Percentiles rank a stretch among this genome's conserved stretches.
These are phyloP conservation scores for Quillaja saponaria DNA, from an alignment of 306 rosid species.

Conservation along the genomic window DNA sequence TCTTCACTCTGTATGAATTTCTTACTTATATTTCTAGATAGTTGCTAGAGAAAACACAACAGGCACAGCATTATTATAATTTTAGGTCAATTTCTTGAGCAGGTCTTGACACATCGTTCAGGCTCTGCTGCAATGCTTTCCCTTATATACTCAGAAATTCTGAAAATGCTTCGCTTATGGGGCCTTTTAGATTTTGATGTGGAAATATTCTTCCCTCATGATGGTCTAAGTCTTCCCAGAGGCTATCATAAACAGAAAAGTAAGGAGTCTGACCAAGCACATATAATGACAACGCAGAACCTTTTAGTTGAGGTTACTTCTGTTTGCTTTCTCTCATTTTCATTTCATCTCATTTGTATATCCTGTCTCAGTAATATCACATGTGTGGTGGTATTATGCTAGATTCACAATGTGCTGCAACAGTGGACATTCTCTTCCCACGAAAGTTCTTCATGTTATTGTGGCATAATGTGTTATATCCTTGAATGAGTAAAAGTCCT, in stretches of 20 bases:
- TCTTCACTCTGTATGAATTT: constrained; percentile 71
- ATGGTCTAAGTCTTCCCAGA: constrained; percentile 63
- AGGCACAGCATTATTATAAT: constrained; percentile 20
- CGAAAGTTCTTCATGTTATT: too few species aligned
- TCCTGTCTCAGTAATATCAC: too few species aligned
- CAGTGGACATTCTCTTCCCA: too few species aligned
- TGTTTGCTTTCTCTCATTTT: constrained; percentile 8
- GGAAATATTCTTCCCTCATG: constrained; percentile 82
- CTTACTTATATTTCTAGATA: constrained; percentile 18
- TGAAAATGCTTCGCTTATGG: constrained; percentile 94
- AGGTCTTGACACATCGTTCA: constrained; percentile 93
- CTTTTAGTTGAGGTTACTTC: constrained; percentile 69
- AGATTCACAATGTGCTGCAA: too few species aligned
- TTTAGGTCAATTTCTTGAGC: constrained; percentile 34
- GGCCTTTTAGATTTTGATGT: constrained; percentile 90
- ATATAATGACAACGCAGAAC: constrained; percentile 76
- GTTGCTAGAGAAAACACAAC: constrained; percentile 24
- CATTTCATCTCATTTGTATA: too few species aligned
- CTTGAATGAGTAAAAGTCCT: too few species aligned
- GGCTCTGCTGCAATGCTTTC: constrained; percentile 81
- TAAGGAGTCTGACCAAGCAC: constrained; percentile 86
- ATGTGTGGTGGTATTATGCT: too few species aligned
- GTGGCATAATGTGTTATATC: too few species aligned
- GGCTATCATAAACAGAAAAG: constrained; percentile 84
- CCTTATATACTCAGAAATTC: constrained; percentile 75